Base-by-base conservation (phyloP, 305 asterid species). In the Fraxinus nigra region DNA sequence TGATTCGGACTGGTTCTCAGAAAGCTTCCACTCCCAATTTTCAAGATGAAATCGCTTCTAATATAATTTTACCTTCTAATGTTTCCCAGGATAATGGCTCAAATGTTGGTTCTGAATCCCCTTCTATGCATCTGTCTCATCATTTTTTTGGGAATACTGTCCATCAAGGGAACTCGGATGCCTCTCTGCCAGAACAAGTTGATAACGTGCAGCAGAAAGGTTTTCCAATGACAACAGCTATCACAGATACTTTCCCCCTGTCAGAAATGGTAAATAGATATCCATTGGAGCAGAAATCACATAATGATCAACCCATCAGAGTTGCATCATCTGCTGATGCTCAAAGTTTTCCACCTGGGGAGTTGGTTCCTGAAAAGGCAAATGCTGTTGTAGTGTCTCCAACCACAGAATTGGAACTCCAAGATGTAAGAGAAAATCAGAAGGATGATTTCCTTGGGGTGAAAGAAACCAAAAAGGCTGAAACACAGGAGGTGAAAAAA, bases 391-490 rank as follows among this genome's bases (percentile, higher is more conserved):
- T 75, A 35, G 83, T 81, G 80, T 85, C 83, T 13, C 76, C 51
- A 13, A 79, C 77, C 51, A 85, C 75, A 77, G 84, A 70, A 14
- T 76, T 26, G 48, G 87, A 78, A 32, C 88, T 78, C 14, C 80
- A 35, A 75, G 88, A 67, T 79, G 83, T 75, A 82, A 85, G 70
- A 73, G 87, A 87, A 26, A 84, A 82, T 67, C 75, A 16, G 5
- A 79, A 37, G 35, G 86, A 61, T 61, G 89, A 80, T 61, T 84
- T 91, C 63, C 78, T 82, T 22, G 63, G 43, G 61, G 83, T 76
- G 9, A 90, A 88, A 75, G 93, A 90, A 84, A 84, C 82, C 74
- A 88, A 89, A 85, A 83, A 7, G 82, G 85, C 85, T 82, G 93
- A 88, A 86, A 56, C 85, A 46, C 85, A 79, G 33, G 92, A 87